A percentile compares a stretch with the other conserved stretches of the same genome.
Conservation (phyloP, 2,329 filamentous ascomycete species). For the Dryadomyces quercivorus region DNA sequence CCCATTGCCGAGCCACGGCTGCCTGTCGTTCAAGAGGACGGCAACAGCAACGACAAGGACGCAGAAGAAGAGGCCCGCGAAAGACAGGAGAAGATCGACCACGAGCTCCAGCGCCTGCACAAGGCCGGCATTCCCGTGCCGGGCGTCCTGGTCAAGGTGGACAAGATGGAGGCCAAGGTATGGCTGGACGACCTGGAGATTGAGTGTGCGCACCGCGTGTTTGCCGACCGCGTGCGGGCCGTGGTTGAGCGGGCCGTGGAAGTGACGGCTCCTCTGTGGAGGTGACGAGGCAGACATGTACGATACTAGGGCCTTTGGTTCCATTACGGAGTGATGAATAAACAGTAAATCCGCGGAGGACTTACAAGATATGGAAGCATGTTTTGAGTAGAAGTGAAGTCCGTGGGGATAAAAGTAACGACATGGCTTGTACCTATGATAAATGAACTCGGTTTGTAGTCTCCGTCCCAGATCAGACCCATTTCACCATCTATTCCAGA, state of each 20-base stretch:
- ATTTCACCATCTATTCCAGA: too few species aligned
- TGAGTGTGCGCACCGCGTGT: slow-evolving; percentile 66
- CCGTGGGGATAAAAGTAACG: too few species aligned
- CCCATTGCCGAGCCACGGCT: slow-evolving; percentile 60
- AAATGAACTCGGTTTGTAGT: too few species aligned
- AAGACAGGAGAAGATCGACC: slow-evolving; percentile 31
- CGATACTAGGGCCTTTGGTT: neutral
- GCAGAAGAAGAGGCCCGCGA: slow-evolving; percentile 23
- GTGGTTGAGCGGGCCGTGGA: slow-evolving; percentile 86
- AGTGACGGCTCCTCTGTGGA: slow-evolving; percentile 66
- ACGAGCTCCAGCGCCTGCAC: slow-evolving; percentile 69
- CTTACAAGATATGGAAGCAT: too few species aligned
- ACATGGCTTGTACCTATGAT: too few species aligned
- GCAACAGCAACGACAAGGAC: slow-evolving; percentile 17
- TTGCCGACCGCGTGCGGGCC: slow-evolving; percentile 73
- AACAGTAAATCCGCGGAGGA: too few species aligned
- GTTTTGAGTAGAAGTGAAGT: too few species aligned
- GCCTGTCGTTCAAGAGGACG: slow-evolving; percentile 25
- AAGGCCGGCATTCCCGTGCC: slow-evolving; percentile 82
- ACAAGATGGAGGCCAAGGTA: slow-evolving; percentile 75
- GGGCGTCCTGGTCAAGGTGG: slow-evolving; percentile 74
- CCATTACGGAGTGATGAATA: neutral
- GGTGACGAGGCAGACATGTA: slow-evolving; percentile 17
- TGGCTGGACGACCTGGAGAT: slow-evolving; percentile 91
- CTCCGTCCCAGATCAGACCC: too few species aligned